Evolutionary conservation across 1,284 basidiomycete genomes (phyloP), one percentile per base, ranked within the genome.

Genomic region (Malassezia vespertilionis): DNA sequence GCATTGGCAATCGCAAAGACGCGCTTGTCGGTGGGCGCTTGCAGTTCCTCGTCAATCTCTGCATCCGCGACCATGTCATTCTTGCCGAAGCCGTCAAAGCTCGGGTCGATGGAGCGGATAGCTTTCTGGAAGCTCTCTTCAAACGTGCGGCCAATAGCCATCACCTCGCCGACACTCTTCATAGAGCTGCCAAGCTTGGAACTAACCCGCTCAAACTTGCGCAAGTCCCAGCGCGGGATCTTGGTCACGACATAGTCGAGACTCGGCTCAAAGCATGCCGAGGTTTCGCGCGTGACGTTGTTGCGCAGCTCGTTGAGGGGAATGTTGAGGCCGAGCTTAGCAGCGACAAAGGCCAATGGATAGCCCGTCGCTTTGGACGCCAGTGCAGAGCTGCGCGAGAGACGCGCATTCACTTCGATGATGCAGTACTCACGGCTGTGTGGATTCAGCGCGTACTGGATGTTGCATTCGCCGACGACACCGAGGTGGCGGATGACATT

Each of bases 131-230:
- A 84, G 0, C 87, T 90, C 76, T 97, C 91, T 72, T 96, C 91
- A 64, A 97, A 97, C 10, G 88, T 93, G 59, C 91, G 79, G 20
- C 91, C 93, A 58, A 97, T 96, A 56, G 85, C 86, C 93, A 97
- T 97, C 47, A 97, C 91, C 74, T 97, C 91, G 46, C 91, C 91
- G 5, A 97, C 93, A 66, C 84, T 88, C 80, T 97, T 97, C 91
- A 97, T 68, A 32, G 52, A 56, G 40, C 59, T 62, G 22, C 65
- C 65, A 26, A 68, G 54, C 56, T 63, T 65, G 42, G 57, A 58
- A 53, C 56, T 60, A 42, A 68, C 65, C 15, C 65, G 57, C 63
- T 72, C 86, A 75, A 97, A 97, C 78, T 97, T 97, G 73, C 91
- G 91, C 68, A 96, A 75, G 74, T 97, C 91, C 91, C 91, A 97